phyloP scores from a whole-genome alignment of 2,329 filamentous ascomycete species.

The Amylocarpus encephaloides region DNA sequence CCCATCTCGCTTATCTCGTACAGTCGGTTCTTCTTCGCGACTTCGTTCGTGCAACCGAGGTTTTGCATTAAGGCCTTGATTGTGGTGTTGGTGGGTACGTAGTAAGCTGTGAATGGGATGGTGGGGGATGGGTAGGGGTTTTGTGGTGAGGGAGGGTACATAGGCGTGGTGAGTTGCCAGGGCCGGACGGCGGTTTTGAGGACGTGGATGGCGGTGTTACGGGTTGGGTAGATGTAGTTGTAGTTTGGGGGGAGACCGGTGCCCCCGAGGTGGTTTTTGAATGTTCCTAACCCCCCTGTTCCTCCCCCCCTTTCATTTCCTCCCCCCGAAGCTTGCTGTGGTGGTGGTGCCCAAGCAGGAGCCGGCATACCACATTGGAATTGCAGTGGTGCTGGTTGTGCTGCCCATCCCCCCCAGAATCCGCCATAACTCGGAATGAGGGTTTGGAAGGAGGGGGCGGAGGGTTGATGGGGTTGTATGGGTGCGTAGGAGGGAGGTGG shows the following conservation, averaged over 20 bases:
- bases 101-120: not conserved
- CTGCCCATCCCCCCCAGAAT: not conserved
- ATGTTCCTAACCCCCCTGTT: constrained; percentile 32
- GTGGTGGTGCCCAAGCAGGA: not conserved
- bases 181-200: constrained; percentile 43
- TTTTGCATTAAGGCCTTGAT: constrained; percentile 52
- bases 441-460: not conserved
- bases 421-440: not conserved
- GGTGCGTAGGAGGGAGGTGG: constrained; percentile 17
- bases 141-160: constrained; percentile 6
- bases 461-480: not conserved
- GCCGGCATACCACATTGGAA: not conserved
- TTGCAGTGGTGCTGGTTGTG: not conserved
- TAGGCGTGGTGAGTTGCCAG: constrained; percentile 41
- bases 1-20: constrained; percentile 50
- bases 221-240: constrained; percentile 53
- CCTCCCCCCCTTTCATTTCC: not conserved
- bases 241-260: constrained; percentile 55
- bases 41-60: constrained; percentile 49
- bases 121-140: not conserved
- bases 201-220: constrained; percentile 55
- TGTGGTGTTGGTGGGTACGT: constrained; percentile 45
- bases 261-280: constrained; percentile 50
- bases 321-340: not conserved
- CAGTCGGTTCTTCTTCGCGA: constrained; percentile 48